These are phyloP conservation scores for Mesotaenium endlicherianum DNA, from an alignment of 139 green algal genomes.

Conservation along the genomic window DNA sequence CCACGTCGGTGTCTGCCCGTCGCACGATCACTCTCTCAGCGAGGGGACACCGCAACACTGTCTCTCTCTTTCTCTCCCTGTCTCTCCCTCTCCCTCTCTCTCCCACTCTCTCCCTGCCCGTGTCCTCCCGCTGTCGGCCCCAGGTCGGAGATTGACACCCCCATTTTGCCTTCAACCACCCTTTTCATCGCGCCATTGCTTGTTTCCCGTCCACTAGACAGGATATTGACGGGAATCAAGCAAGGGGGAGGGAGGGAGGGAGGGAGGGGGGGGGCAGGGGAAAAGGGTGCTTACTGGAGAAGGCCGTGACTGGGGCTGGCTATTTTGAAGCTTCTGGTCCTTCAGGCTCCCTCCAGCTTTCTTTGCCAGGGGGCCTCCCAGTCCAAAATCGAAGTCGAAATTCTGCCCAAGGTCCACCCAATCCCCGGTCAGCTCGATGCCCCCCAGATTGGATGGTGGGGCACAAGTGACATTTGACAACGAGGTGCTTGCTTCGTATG, in stretches of 20 bases:
- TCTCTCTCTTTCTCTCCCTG: no score
- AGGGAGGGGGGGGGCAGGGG: neutral
- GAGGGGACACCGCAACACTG: no score
- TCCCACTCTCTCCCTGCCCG: no score
- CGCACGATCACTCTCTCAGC: no score
- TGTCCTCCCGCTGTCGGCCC: no score
- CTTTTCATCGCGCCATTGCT: neutral
- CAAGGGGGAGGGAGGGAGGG: neutral
- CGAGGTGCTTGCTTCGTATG: neutral
- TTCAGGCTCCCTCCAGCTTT: neutral
- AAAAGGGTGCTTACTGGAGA: neutral
- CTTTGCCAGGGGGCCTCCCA: neutral
- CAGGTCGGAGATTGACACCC: no score
- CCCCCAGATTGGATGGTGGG: neutral
- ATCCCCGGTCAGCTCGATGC: neutral
- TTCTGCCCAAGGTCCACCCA: neutral
- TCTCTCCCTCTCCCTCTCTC: no score
- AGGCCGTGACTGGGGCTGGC: neutral
- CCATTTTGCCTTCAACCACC: no score
- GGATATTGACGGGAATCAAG: neutral
- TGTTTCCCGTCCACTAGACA: neutral
- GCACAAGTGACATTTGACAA: neutral
- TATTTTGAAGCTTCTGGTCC: neutral
- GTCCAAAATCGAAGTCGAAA: slow-evolving; percentile 21
- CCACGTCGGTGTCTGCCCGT: no score